Conservation (phyloP, 2,329 filamentous ascomycete species). For the Sarocladium brachiariae region DNA sequence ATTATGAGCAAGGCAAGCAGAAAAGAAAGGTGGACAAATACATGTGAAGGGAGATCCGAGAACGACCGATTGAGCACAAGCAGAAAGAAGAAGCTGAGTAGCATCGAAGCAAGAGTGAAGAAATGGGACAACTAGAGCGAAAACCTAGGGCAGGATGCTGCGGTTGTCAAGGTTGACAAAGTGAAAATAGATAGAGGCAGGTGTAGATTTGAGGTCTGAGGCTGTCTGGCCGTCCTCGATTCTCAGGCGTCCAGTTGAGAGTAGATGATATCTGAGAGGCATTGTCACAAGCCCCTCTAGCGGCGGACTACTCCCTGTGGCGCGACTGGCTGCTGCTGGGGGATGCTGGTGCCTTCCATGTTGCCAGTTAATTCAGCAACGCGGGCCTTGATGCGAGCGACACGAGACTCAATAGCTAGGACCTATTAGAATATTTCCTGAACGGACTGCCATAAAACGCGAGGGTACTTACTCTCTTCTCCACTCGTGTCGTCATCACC, state of each 20-base stretch:
- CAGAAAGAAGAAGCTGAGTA: no score
- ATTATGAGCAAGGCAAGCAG: background rate
- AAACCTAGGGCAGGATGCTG: no score
- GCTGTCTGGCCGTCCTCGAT: no score
- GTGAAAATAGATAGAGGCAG: no score
- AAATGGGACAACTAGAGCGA: no score
- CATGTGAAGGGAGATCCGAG: no score
- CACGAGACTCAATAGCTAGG: slow-evolving; percentile 89
- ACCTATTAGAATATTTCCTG: slow-evolving; percentile 19
- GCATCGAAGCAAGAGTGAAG: background rate
- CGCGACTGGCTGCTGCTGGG: slow-evolving; percentile 18
- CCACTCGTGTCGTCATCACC: slow-evolving; percentile 14
- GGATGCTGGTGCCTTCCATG: slow-evolving; percentile 52
- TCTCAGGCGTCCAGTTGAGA: slow-evolving; percentile 11
- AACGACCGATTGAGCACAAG: no score
- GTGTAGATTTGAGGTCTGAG: no score
- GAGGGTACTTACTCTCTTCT: slow-evolving; percentile 27
- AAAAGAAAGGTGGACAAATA: no score
- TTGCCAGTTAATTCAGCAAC: slow-evolving; percentile 90
- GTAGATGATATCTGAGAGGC: no score
- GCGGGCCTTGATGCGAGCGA: slow-evolving; percentile 94
- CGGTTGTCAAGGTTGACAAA: no score
- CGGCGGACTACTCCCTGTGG: slow-evolving; percentile 15
- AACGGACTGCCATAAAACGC: background rate
- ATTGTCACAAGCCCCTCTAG: no score